Evolutionary conservation across 805 yeast genomes (phyloP), one percentile per base, ranked within the genome.

Genomic region (Nakazawaea wickerhamii): DNA sequence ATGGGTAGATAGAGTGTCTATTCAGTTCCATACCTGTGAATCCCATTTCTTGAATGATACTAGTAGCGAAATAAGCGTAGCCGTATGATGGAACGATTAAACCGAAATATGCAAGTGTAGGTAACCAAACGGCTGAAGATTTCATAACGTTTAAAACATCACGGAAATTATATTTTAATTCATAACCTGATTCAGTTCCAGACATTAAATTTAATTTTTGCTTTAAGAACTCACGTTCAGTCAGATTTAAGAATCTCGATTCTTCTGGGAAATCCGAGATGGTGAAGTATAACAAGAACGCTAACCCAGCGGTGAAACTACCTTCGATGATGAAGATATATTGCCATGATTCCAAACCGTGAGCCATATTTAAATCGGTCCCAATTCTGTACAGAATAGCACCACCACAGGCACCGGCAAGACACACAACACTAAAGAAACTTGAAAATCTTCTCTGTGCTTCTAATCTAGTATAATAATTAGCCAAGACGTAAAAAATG

Each of bases 1-100:
- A 88, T 17, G 95, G 95, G 50, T 87, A 89, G 38, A 88, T 85
- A 0, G 95, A 83, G 63, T 81, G 81, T 43, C 82, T 74, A 60
- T 88, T 88, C 8, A 95, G 91, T 43, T 74, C 67, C 53, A 79
- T 82, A 3, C 86, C 80, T 2, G 86, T 71, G 66, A 81, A 71
- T 17, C 84, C 82, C 64, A 82, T 65, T 31, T 72, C 60, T 40
- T 65, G 65, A 55, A 82, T 79, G 55, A 82, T 82, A 23, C 82
- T 67, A 33, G 86, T 79, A 17, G 88, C 81, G 57, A 82, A 82
- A 58, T 75, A 81, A 13, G 89, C 88, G 53, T 81, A 81, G 33
- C 87, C 83, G 52, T 83, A 83, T 14, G 87, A 71, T n/a, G 88
- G 87, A 46, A 82, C 74, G 52, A 82, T 73, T 43, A 76, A 64